Conservation (phyloP, 2,329 filamentous ascomycete species). For the Microcyclosporella mali region DNA sequence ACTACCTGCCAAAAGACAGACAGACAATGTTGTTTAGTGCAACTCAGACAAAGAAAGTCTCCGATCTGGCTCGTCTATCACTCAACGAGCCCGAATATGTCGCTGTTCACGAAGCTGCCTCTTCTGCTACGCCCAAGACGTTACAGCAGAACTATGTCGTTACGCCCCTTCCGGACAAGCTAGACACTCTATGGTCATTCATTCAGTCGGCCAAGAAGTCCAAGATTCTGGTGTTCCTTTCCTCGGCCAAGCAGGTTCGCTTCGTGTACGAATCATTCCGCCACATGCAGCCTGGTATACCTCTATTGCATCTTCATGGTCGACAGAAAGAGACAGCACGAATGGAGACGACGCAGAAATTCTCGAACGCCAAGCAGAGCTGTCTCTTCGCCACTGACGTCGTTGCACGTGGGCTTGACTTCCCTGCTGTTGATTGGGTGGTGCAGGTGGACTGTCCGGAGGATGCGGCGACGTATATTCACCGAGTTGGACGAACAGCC, state of each 20-base stretch:
- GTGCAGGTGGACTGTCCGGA: conserved; percentile 98
- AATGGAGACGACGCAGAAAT: conserved; percentile 78
- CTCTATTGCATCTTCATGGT: conserved; percentile 85
- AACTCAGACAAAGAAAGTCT: conserved; percentile 91
- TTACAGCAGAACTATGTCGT: conserved; percentile 89
- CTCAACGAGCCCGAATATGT: conserved; percentile 91
- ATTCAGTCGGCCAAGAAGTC: conserved; percentile 83
- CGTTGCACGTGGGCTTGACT: conserved; percentile 87
- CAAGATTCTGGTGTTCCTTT: conserved; percentile 93
- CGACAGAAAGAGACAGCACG: conserved; percentile 87
- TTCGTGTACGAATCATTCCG: conserved; percentile 93
- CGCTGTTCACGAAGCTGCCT: conserved; percentile 79
- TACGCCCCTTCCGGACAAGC: conserved; percentile 77
- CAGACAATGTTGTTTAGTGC: conserved; percentile 95
- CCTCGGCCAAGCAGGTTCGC: conserved; percentile 90
- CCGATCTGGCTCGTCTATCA: conserved; percentile 81
- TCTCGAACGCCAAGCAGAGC: conserved; percentile 71
- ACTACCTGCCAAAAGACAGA: conserved; percentile 76
- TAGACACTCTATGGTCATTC: conserved; percentile 90
- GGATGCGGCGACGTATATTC: conserved; percentile 95
- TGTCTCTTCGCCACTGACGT: conserved; percentile 96
- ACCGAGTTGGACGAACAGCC: conserved; percentile 90
- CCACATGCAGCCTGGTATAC: conserved; percentile 88
- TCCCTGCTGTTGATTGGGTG: conserved; percentile 95
- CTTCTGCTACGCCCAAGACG: conserved; percentile 70